A percentile compares a stretch with the other conserved stretches of the same genome.
These are phyloP conservation scores for Fusarium tuaranense DNA, from an alignment of 2,329 filamentous ascomycete species.

Conservation along the genomic window DNA sequence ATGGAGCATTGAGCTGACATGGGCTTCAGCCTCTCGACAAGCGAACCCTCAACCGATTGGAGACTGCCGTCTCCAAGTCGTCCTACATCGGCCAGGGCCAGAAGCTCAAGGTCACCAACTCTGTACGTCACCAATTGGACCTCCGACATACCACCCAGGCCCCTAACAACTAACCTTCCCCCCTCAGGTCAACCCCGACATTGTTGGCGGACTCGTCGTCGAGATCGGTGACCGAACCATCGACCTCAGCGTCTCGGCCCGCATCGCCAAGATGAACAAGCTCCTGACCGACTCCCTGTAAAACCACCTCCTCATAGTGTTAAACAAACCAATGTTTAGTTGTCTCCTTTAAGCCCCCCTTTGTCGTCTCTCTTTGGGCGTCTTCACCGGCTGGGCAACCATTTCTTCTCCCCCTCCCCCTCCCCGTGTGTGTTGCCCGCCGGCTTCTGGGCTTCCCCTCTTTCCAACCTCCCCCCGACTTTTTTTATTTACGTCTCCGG, in stretches of 20 bases:
- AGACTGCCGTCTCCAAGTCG: conserved; percentile 90
- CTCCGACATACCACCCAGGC: neutral
- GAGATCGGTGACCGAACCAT: conserved; percentile 98
- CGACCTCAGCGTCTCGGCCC: conserved; percentile 93
- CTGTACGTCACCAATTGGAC: conserved; percentile 63
- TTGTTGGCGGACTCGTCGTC: conserved; percentile 92
- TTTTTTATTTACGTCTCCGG: conserved; percentile 35
- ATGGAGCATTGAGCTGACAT: conserved; percentile 33
- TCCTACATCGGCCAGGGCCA: conserved; percentile 89
- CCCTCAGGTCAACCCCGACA: conserved; percentile 87
- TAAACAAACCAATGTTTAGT: conserved; percentile 42
- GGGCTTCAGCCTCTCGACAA: conserved; percentile 79
- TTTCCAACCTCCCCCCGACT: conserved; percentile 5
- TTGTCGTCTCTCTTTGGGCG: conserved; percentile 30
- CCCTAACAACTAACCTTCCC: conserved; percentile 28
- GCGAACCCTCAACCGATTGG: conserved; percentile 87
- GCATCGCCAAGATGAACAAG: conserved; percentile 99
- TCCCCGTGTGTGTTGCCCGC: neutral
- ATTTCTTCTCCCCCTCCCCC: neutral
- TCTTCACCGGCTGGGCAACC: neutral
- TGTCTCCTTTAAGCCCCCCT: neutral
- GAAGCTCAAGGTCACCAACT: conserved; percentile 97
- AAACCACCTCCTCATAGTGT: conserved; percentile 55
- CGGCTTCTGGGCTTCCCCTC: conserved; percentile 32
- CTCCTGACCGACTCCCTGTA: conserved; percentile 96